phyloP scores from a whole-genome alignment of 1,284 basidiomycete species.

The Moesziomyces parantarcticus region DNA sequence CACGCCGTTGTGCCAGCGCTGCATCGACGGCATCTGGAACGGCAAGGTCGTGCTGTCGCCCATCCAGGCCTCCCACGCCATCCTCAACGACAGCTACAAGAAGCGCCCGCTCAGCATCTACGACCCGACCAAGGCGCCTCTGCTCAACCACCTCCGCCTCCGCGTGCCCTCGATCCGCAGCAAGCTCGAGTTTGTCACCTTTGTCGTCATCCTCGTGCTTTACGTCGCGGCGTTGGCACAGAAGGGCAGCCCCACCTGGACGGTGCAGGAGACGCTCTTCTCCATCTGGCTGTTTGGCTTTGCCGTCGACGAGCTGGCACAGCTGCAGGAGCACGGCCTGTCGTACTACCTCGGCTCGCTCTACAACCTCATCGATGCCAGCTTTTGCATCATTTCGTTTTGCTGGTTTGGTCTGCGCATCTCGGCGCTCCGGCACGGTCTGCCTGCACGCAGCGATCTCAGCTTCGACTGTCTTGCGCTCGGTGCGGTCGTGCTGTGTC shows the following conservation, averaged over 20 bases:
- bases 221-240: conserved; percentile 67
- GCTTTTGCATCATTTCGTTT: conserved; percentile 66
- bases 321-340: conserved; percentile 92
- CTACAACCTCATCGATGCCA: conserved; percentile 55
- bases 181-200: conserved; percentile 87
- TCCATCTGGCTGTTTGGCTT: conserved; percentile 73
- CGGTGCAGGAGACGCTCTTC: conserved; percentile 53
- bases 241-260: conserved; percentile 52
- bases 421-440: conserved; percentile 56
- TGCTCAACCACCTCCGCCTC: conserved; percentile 92
- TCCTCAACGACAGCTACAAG: conserved; percentile 82
- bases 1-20: conserved; percentile 58
- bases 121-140: conserved; percentile 88
- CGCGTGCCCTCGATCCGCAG: conserved; percentile 92
- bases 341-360: conserved; percentile 73
- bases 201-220: conserved; percentile 51
- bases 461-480: conserved; percentile 67
- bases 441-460: conserved; percentile 55
- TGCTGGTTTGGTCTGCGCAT: conserved; percentile 66
- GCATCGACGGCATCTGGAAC: conserved; percentile 60
- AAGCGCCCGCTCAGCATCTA: conserved; percentile 90
- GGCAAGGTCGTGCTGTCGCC: conserved; percentile 56
- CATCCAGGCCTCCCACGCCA: conserved; percentile 53
- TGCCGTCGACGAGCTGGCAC: conserved; percentile 87
- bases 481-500: conserved; percentile 66